These are phyloP conservation scores for Petasospora fabianii DNA, from an alignment of 1,139 yeast species.

Conservation along the genomic window DNA sequence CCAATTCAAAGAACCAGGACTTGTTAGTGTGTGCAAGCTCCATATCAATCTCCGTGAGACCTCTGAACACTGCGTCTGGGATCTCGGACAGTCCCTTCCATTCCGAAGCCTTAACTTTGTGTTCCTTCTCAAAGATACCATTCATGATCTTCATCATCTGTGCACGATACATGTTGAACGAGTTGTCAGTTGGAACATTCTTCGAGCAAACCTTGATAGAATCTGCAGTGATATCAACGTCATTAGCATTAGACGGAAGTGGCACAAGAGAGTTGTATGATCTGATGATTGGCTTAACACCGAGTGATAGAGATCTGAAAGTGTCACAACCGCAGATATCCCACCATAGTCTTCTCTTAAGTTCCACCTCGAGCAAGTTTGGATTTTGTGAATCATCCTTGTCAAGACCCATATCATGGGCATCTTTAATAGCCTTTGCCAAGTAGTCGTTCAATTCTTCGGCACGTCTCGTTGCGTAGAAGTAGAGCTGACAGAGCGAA, in stretches of 20 bases:
- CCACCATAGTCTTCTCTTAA: slow-evolving; percentile 34
- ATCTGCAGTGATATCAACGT: slow-evolving; percentile 26
- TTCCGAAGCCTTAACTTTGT: slow-evolving; percentile 12
- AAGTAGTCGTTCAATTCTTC: slow-evolving; percentile 28
- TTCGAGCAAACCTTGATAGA: slow-evolving; percentile 19
- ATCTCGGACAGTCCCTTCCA: slow-evolving; percentile 15
- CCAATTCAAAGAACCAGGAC: slow-evolving; percentile 28
- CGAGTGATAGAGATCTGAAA: slow-evolving; percentile 29
- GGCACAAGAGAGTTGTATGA: slow-evolving; percentile 30
- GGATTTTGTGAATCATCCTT: slow-evolving; percentile 24
- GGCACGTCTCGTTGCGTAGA: slow-evolving; percentile 30
- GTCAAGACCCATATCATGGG: slow-evolving; percentile 28
- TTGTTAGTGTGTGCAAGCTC: slow-evolving; percentile 25
- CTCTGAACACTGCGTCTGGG: slow-evolving; percentile 21
- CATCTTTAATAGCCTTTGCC: slow-evolving; percentile 27
- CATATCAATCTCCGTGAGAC: slow-evolving; percentile 26
- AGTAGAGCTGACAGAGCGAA: slow-evolving; percentile 30
- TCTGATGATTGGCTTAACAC: slow-evolving; percentile 27
- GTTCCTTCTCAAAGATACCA: slow-evolving; percentile 25
- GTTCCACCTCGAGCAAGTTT: slow-evolving; percentile 28
- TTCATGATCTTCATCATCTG: slow-evolving; percentile 28
- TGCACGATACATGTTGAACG: slow-evolving; percentile 28
- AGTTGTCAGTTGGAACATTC: slow-evolving; percentile 27
- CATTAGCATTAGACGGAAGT: slow-evolving; percentile 30
- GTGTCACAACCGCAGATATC: slow-evolving; percentile 34